Conservation (phyloP, 495 filamentous ascomycete genomes). For the Neurospora intermedia region DNA sequence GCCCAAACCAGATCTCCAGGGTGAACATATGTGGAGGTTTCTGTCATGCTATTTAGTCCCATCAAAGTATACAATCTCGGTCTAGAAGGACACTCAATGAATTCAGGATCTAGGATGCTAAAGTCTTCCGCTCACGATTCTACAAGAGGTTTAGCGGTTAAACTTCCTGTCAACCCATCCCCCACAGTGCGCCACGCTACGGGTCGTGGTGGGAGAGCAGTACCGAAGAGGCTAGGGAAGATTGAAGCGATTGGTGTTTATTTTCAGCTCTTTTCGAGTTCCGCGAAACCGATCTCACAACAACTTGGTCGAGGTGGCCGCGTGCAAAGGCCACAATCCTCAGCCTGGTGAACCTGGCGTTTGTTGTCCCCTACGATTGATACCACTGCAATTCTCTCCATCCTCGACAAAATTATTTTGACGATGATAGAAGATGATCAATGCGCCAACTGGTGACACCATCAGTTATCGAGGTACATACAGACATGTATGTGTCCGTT, state of each 20-base stretch:
- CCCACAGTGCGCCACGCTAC: not conserved
- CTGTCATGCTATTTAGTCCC: not conserved
- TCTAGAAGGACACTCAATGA: not conserved
- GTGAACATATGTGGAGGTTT: not conserved
- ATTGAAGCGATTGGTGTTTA: slow-evolving; percentile 2
- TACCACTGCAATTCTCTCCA: not conserved
- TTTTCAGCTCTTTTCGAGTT: slow-evolving; percentile 1
- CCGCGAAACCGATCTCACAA: not conserved
- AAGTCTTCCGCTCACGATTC: not conserved
- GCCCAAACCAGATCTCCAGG: not conserved
- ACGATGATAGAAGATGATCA: not conserved
- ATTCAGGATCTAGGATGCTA: not conserved
- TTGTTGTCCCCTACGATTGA: not conserved
- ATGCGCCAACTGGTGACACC: not conserved
- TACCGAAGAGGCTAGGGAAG: not conserved
- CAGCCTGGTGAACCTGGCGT: not conserved
- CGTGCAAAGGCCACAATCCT: slow-evolving; percentile 1
- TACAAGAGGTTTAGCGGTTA: not conserved
- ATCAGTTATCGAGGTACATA: not conserved
- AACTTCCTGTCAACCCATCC: not conserved
- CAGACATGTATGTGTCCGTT: not conserved
- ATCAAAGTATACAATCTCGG: not conserved
- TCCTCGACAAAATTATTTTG: not conserved
- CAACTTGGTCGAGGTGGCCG: not conserved
- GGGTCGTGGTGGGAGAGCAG: not conserved